Evolutionary conservation across 129 eudicot species (phyloP), one percentile per base, ranked within the genome.

Genomic region (Deinandra increscens): DNA sequence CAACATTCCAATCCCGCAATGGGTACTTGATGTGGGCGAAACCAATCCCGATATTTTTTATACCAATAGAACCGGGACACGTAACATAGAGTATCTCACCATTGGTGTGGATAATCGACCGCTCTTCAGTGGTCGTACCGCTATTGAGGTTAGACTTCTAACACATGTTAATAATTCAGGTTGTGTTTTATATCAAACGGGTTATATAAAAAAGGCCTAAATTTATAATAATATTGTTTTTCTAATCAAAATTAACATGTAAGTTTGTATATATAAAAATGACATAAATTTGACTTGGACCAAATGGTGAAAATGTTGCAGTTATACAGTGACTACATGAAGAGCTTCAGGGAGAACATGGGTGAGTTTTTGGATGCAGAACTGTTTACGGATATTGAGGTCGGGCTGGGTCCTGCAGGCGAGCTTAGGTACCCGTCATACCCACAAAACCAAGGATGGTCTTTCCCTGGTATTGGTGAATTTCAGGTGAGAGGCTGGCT

Each of bases 381-480:
- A 64, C 70, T 83, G 14, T 67, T 91, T n/a, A 72, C 87, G 1
- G 97, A 91, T 75, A 77, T 91, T 70, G 97, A 91, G 74, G 97
- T 91, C 19, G 97, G 97, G 42, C 84, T 88, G 4, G 97, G 97
- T 29, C 96, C 97, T 11, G 94, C 94, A 22, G 97, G 97, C 53
- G 97, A 91, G 80, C 94, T 91, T 42, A 79, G 97, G 67, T 91
- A 91, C 71, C 95, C 97, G 20, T 91, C 97, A 4, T 91, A 91
- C 64, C 84, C 85, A 4, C 83, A 84, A 65, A 78, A 72, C 59
- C 97, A 81, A 75, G 97, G 97, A 49, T 91, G 97, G 97, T 75
- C 9, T 48, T 91, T 84, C 79, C 97, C 96, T 3, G 97, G 97
- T 18, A 88, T 91, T 14, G 97, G 97, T 56, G 97, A 88, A 84